Base-by-base conservation (phyloP, 495 filamentous ascomycete species). In the Aspergillus ellipticus region DNA sequence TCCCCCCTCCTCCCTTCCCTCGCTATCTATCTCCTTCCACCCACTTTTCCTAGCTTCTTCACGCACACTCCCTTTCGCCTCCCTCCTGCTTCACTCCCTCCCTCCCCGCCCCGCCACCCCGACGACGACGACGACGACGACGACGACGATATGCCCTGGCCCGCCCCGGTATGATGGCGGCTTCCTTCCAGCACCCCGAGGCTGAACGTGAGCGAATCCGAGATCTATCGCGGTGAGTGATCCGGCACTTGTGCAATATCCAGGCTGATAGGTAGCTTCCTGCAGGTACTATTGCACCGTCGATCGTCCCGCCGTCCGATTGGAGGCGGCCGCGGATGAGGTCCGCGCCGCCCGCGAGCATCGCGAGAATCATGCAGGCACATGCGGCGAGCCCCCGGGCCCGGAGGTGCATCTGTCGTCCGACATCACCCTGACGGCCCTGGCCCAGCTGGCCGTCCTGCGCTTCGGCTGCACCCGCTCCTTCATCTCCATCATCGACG, bases 401-500 rank as follows among this genome's bases (percentile, higher is more conserved):
- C 51, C 51, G 0, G 51, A 51, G 4, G 49, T 54, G 7, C 53
- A 45, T 6, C 57, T 75, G 2, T 79, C 79, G 15, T 63, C 68
- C 10, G 86, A 89, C 60, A 79, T 81, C 7, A 78, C 79, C 35
- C 73, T 89, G 4, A 84, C 81, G 0, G 83, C 82, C 0, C 78
- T 89, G 59, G 79, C 85, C 19, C 85, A 88, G 62, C 69, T 89
- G 19, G 84, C 80, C 0, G 71, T 79, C 20, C 72, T 79, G 29
- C 76, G 80, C 8, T 65, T 87, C 45, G 70, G 76, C 29, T 74
- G 73, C 37, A 75, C 76, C 39, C 82, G 84, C 8, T 73, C 70
- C 17, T 74, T 86, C 57, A 75, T 88, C 13, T 84, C 80, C 2
- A 73, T 89, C 31, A 82, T 86, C 56, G 85, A 85, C 59, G 70